Evolutionary conservation across 768 basidiomycete species (phyloP).

Genomic region (Boletus vermiculosoides): DNA sequence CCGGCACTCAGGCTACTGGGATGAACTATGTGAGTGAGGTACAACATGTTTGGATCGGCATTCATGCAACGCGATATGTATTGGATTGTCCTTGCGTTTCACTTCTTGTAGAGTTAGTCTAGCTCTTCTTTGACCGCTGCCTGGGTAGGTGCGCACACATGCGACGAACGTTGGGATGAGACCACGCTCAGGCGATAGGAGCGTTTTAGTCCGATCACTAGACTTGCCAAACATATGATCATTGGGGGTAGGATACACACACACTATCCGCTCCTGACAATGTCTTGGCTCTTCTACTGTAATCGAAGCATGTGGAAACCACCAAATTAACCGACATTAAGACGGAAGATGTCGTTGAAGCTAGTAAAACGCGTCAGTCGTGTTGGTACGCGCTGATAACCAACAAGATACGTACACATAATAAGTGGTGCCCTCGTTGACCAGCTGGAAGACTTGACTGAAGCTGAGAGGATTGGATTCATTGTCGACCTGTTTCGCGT

Average conservation of each 20-base stretch:
- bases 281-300: conserved; percentile 11
- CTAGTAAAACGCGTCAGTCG: conserved; percentile 37
- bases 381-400: conserved; percentile 1
- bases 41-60: neutral
- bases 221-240: conserved; percentile 8
- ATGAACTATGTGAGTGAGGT: conserved; percentile 12
- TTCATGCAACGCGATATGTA: neutral
- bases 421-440: conserved; percentile 69
- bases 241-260: conserved; percentile 15
- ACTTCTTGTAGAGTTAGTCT: neutral
- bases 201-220: neutral
- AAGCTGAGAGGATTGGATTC: conserved; percentile 77
- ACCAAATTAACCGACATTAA: conserved; percentile 58
- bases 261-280: conserved; percentile 14
- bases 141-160: neutral
- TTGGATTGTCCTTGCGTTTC: neutral
- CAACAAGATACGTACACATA: conserved; percentile 66
- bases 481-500: conserved; percentile 69
- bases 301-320: neutral
- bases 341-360: conserved; percentile 89
- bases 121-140: neutral
- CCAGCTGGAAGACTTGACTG: conserved; percentile 91
- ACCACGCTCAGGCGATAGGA: neutral
- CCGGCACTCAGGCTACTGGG: conserved; percentile 9
- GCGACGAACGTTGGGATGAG: neutral